Conservation (phyloP, 1,284 basidiomycete species). For the Cutaneotrichosporon sp. region DNA sequence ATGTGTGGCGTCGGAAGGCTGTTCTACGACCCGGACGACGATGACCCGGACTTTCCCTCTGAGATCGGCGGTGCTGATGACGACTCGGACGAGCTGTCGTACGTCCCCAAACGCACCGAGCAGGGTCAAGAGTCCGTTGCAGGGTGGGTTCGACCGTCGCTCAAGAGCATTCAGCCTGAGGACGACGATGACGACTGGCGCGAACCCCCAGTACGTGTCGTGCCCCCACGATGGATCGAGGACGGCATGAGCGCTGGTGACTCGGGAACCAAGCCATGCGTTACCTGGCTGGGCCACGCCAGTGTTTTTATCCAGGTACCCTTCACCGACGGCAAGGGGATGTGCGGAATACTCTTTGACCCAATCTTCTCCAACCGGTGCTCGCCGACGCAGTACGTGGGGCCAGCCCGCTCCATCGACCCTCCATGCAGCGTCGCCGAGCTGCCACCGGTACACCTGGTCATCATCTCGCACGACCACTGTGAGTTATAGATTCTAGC, state of each 20-base stretch:
- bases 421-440: slow-evolving; percentile 42
- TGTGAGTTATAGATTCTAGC: slow-evolving; percentile 25
- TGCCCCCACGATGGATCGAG: slow-evolving; percentile 30
- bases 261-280: slow-evolving; percentile 3
- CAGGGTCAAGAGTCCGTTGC: slow-evolving; percentile 6
- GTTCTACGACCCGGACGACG: slow-evolving; percentile 5
- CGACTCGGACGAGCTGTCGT: not conserved
- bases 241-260: not conserved
- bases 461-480: slow-evolving; percentile 47
- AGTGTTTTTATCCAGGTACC: slow-evolving; percentile 36
- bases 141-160: slow-evolving; percentile 32
- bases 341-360: slow-evolving; percentile 43
- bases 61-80: slow-evolving; percentile 2
- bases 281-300: slow-evolving; percentile 48
- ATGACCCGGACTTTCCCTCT: slow-evolving; percentile 13
- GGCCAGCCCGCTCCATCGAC: slow-evolving; percentile 41
- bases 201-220: slow-evolving; percentile 39
- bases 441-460: slow-evolving; percentile 42
- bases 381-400: slow-evolving; percentile 44
- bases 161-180: slow-evolving; percentile 26
- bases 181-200: slow-evolving; percentile 44
- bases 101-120: not conserved
- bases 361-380: slow-evolving; percentile 48
- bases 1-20: not conserved
- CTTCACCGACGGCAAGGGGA: slow-evolving; percentile 16